Evolutionary conservation across 768 basidiomycete species (phyloP).

Genomic region (Naganishia kalamii): DNA sequence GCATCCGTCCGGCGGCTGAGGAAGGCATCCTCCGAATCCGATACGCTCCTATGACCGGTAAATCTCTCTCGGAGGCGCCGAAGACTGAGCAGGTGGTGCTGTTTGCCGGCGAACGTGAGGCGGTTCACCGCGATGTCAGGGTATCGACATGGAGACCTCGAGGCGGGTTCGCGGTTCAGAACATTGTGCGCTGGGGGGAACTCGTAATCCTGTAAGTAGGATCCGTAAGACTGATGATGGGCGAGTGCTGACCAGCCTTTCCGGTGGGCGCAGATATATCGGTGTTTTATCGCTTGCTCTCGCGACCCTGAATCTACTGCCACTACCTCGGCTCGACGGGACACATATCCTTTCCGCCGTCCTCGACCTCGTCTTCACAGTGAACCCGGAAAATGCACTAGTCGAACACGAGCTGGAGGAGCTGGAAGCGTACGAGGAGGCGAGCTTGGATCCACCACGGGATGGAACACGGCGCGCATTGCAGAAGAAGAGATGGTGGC

Average conservation of each 20-base stretch:
- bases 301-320: constrained; percentile 19
- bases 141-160: not conserved
- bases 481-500: not conserved
- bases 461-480: no score
- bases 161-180: not conserved
- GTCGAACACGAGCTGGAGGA: not conserved
- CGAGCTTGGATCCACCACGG: not conserved
- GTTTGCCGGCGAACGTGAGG: constrained; percentile 12
- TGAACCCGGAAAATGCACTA: not conserved
- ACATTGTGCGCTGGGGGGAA: not conserved
- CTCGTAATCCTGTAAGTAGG: constrained; percentile 14
- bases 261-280: constrained; percentile 7
- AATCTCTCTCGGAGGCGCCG: not conserved
- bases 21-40: constrained; percentile 23
- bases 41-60: not conserved
- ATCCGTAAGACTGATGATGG: not conserved
- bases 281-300: constrained; percentile 16
- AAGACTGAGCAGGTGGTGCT: not conserved
- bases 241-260: not conserved
- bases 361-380: not conserved
- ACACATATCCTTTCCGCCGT: constrained; percentile 18
- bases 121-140: not conserved
- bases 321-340: constrained; percentile 20
- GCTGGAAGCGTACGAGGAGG: not conserved
- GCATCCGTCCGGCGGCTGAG: not conserved